Base-by-base conservation (phyloP, 2,329 filamentous ascomycete genomes). In the Chrysoporthe austroafricana region DNA sequence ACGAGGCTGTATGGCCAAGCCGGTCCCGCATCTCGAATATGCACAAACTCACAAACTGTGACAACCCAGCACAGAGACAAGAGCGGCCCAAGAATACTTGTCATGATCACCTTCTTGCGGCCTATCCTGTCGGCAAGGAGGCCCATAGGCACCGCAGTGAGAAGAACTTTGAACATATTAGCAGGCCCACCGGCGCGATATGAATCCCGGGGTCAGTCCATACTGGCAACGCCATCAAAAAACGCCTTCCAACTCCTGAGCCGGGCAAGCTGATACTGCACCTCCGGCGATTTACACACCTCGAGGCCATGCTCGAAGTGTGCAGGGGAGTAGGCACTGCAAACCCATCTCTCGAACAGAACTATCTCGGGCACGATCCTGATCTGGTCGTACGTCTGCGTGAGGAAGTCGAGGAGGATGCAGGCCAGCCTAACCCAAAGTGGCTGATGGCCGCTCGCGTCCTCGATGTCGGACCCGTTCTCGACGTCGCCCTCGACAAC, bases 361-460 rank as follows among this genome's bases (percentile, higher is more conserved):
- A 57, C 68, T 21, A 70, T 68, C 58, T 70, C 68, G 16, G 68
- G 68, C n/a, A 70, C 68, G 52, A 70, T 70, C 48, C 68, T 65
- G 43, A 70, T 68, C 63, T 70, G 68, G 43, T 70, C 68, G 56
- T 70, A 70, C 0, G 66, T 68, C 66, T 70, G 66, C 1, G 66
- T 70, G 18, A 70, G 59, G 32, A 70, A 70, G 43, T 70, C 66
- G 54, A 70, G 66, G 3, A 67, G 59, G 34, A 70, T 68, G 16
- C 66, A 68, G 44, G 68, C 68, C 42, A 70, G 68, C 52, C 68
- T 60, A 21, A 70, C 68, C 68, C 68, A 70, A 44, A 70, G 68
- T 11, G 68, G 68, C 36, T 68, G 66, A 21, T 70, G 68, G 4
- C 50, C 60, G 54, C 21, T 46, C 6, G 32, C 57, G n/a, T 43